phyloP scores from a whole-genome alignment of 2,329 filamentous ascomycete species.

The Fusarium succisae region DNA sequence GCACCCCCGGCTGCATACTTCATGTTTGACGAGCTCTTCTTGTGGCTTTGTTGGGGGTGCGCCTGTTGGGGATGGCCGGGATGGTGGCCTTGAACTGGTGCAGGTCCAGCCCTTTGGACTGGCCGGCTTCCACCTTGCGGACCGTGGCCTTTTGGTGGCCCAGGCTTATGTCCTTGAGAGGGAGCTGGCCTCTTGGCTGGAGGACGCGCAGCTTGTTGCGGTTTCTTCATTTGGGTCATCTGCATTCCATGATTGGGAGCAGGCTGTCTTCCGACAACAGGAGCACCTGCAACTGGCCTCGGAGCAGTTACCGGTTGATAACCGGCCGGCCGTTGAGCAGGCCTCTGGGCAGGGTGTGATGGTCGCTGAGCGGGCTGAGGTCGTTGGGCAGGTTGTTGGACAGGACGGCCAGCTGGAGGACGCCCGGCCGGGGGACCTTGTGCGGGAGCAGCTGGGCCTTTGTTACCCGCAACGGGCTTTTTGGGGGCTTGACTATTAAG shows the following conservation, averaged over 20 bases:
- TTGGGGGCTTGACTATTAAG: neutral
- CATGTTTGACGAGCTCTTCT: neutral
- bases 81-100: neutral
- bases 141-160: neutral
- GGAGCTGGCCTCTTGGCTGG: neutral
- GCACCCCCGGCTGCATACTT: conserved; percentile 3
- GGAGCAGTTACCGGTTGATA: conserved; percentile 12
- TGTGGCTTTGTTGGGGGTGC: neutral
- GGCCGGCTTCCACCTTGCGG: neutral
- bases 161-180: neutral
- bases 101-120: neutral
- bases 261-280: conserved; percentile 18
- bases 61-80: neutral
- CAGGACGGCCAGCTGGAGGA: neutral
- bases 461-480: neutral
- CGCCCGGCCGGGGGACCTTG: neutral
- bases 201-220: conserved; percentile 3
- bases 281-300: neutral
- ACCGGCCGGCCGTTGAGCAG: neutral
- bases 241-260: conserved; percentile 13
- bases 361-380: neutral
- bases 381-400: neutral
- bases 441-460: neutral
- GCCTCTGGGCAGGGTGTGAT: neutral
- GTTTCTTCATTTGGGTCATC: conserved; percentile 10